These are phyloP conservation scores for Psilocybe sp. DNA, from an alignment of 768 basidiomycete species.

Conservation along the genomic window DNA sequence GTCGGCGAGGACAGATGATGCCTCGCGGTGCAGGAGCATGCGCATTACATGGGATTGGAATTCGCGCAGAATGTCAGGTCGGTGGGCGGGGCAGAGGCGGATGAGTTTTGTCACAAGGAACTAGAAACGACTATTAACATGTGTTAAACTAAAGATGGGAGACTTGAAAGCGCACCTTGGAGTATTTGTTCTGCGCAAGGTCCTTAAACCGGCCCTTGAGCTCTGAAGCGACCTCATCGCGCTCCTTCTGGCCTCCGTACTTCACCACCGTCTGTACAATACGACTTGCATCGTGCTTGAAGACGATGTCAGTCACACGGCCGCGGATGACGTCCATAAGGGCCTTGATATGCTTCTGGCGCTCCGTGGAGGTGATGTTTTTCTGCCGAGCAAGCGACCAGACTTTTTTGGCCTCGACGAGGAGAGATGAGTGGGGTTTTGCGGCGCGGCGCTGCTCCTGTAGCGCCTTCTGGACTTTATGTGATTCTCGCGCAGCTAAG, in stretches of 20 bases:
- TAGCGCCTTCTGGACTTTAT: conserved; percentile 65
- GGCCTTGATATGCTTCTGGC: conserved; percentile 68
- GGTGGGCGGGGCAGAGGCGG: conserved; percentile 69
- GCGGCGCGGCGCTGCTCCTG: conserved; percentile 70
- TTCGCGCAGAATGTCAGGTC: conserved; percentile 72
- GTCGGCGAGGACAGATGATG: conserved; percentile 80
- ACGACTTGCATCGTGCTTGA: conserved; percentile 90
- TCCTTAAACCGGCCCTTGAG: conserved; percentile 77
- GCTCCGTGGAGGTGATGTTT: conserved; percentile 64
- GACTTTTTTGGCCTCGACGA: conserved; percentile 68
- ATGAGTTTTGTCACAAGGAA: conserved; percentile 82
- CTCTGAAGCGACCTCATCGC: conserved; percentile 80
- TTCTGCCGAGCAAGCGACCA: conserved; percentile 79
- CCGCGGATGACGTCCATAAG: conserved; percentile 79
- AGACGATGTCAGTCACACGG: conserved; percentile 79
- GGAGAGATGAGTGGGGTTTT: conserved; percentile 72
- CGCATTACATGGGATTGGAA: conserved; percentile 75
- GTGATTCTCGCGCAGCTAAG: conserved; percentile 64
- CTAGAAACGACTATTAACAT: conserved; percentile 30
- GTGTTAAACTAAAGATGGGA: neutral
- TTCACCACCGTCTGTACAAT: conserved; percentile 83
- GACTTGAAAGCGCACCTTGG: conserved; percentile 56
- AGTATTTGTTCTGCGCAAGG: conserved; percentile 85
- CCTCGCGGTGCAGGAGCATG: conserved; percentile 82
- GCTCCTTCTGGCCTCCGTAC: conserved; percentile 70